Conservation (phyloP, 345 rosid genomes). For the Brassica juncea region DNA sequence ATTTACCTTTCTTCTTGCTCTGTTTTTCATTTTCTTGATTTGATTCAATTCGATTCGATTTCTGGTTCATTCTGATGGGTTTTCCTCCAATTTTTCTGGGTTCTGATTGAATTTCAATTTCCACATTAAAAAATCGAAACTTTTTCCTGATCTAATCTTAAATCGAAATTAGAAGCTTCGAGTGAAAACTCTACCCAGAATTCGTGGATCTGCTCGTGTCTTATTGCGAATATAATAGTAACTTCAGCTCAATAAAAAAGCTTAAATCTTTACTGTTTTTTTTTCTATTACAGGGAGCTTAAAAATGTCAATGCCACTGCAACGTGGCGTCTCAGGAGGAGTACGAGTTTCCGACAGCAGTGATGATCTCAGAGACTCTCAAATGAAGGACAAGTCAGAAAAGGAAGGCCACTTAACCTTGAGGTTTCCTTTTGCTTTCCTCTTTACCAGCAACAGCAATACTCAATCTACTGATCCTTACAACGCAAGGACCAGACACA, state of each 20-base stretch:
- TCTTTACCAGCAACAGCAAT: constrained; percentile 40
- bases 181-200: constrained; percentile 16
- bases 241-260: background rate
- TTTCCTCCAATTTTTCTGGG: background rate
- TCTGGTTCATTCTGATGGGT: background rate
- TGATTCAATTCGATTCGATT: constrained; percentile 22
- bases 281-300: background rate
- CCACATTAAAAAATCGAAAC: background rate
- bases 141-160: background rate
- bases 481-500: constrained; percentile 64
- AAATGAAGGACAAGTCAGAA: constrained; percentile 67
- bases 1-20: background rate
- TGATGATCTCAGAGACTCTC: constrained; percentile 71
- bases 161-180: background rate
- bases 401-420: constrained; percentile 42
- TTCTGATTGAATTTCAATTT: constrained; percentile 36
- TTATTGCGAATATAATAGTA: background rate
- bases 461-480: constrained; percentile 54
- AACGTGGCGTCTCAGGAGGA: constrained; percentile 60
- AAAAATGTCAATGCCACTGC: constrained; percentile 65
- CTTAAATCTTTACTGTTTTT: background rate
- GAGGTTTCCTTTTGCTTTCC: constrained; percentile 62
- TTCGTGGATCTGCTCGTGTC: constrained; percentile 43
- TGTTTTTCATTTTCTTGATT: constrained; percentile 20
- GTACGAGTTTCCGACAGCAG: constrained; percentile 61